phyloP scores from a whole-genome alignment of 2,329 filamentous ascomycete genomes.

The Apiospora koreana region DNA sequence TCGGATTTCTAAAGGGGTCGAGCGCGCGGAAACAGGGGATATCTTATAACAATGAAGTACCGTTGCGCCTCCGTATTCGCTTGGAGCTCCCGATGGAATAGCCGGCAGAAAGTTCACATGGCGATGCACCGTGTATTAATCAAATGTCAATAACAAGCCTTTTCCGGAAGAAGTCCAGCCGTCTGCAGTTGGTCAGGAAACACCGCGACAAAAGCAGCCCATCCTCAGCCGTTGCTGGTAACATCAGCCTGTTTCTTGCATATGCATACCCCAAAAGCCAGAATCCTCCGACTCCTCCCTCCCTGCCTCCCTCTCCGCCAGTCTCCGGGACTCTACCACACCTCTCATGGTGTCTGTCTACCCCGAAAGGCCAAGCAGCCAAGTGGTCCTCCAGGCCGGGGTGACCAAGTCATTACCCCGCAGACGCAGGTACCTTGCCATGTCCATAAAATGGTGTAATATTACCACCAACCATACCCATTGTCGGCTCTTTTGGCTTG shows the following conservation, averaged over 20 bases:
- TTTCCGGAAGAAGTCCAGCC: neutral
- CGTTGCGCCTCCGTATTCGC: neutral
- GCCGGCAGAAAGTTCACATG: neutral
- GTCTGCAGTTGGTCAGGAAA: neutral
- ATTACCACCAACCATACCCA: slow-evolving; percentile 3
- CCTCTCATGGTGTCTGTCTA: neutral
- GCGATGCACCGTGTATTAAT: neutral
- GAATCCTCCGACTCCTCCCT: neutral
- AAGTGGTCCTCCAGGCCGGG: neutral
- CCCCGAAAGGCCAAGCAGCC: neutral
- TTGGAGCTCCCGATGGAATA: neutral
- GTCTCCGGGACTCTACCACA: neutral
- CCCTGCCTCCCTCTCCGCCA: neutral
- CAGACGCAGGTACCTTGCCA: slow-evolving; percentile 14
- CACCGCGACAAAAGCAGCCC: neutral
- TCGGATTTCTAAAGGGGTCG: neutral
- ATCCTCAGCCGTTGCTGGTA: neutral
- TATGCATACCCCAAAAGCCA: slow-evolving; percentile 3
- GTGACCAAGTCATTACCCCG: slow-evolving; percentile 7
- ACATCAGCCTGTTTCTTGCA: slow-evolving; percentile 6
- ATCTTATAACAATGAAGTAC: neutral
- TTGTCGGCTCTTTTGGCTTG: neutral
- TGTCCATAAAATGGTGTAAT: neutral
- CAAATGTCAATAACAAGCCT: neutral
- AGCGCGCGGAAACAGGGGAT: neutral